Conservation (phyloP, 495 filamentous ascomycete genomes). For the Polyplosphaeria fusca region DNA sequence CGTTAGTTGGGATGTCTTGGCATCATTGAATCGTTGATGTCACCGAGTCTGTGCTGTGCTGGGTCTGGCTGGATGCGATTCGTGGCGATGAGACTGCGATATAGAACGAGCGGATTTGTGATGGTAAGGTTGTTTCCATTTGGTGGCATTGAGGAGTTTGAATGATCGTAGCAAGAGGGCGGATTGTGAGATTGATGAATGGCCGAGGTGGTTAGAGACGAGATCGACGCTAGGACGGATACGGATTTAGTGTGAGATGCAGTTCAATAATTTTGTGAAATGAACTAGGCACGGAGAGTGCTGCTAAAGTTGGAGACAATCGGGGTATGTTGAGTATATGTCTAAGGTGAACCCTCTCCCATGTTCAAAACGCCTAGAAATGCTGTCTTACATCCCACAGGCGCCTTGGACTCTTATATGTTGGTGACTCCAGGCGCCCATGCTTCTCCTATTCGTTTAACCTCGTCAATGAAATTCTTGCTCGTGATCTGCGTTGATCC, state of each 20-base stretch:
- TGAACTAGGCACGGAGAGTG: too few species aligned
- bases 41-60: slow-evolving; percentile 59
- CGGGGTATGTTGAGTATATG: too few species aligned
- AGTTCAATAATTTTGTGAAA: too few species aligned
- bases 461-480: slow-evolving; percentile 73
- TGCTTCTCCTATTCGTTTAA: slow-evolving; percentile 74
- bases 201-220: slow-evolving; percentile 5
- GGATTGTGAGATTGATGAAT: slow-evolving; percentile 4
- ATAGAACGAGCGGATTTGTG: slow-evolving; percentile 69
- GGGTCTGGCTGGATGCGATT: slow-evolving; percentile 59
- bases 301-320: too few species aligned
- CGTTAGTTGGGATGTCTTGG: slow-evolving; percentile 12
- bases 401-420: too few species aligned
- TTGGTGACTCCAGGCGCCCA: slow-evolving; percentile 57
- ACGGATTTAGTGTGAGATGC: too few species aligned
- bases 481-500: slow-evolving; percentile 71
- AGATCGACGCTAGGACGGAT: too few species aligned
- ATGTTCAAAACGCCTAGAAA: too few species aligned
- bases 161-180: not conserved
- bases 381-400: too few species aligned
- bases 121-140: slow-evolving; percentile 52
- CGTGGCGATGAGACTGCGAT: slow-evolving; percentile 59
- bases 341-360: too few species aligned
- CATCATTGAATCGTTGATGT: slow-evolving; percentile 19
- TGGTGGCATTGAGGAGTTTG: slow-evolving; percentile 31